Evolutionary conservation across 495 filamentous ascomycete species (phyloP), one percentile per base, ranked within the genome.

Genomic region (Ramalina peruviana): DNA sequence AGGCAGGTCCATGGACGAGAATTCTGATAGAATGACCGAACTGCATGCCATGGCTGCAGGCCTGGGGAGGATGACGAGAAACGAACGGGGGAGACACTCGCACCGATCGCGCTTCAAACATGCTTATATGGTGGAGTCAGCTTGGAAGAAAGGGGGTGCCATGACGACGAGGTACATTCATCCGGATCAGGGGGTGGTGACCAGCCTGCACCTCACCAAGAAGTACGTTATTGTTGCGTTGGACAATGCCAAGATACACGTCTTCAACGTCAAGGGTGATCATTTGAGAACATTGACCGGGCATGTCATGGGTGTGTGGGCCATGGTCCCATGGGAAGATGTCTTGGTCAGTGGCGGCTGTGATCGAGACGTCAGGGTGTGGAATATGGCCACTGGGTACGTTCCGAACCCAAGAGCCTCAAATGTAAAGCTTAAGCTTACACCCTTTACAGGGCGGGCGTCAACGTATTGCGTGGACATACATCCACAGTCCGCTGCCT

Each of bases 251-350:
- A 95, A 89, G 65, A 97, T 98, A 37, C 93, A 97, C 64, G 87
- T 98, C 7, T 98, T 96, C 63, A 86, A 97, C 66, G 86, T 86
- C 11, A 80, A 92, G 53, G 92, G 92, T 23, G 78, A 85, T 50
- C 79, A 85, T 50, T 82, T 88, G 61, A 88, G 85, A 64, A 96
- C 88, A 3, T 73, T 98, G 13, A 81, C 88, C 59, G 92, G 92
- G 25, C 92, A 98, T 65, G 85, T 95, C 36, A 98, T 98, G 92
- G 92, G 92, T 33, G 92, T 98, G 37, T 98, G 92, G 92, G 92
- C 92, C 17, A 97, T 98, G 90, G 88, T 98, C 48, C 93, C 92
- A 13, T 94, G 89, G 86, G 93, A 85, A 51, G 89, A 98, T 63
- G 85, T 84, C 48, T 72, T 98, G 50, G 93, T 98, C 44, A 95